These are phyloP conservation scores for Karstenula rhodostoma DNA, from an alignment of 2,329 filamentous ascomycete genomes.

Conservation along the genomic window DNA sequence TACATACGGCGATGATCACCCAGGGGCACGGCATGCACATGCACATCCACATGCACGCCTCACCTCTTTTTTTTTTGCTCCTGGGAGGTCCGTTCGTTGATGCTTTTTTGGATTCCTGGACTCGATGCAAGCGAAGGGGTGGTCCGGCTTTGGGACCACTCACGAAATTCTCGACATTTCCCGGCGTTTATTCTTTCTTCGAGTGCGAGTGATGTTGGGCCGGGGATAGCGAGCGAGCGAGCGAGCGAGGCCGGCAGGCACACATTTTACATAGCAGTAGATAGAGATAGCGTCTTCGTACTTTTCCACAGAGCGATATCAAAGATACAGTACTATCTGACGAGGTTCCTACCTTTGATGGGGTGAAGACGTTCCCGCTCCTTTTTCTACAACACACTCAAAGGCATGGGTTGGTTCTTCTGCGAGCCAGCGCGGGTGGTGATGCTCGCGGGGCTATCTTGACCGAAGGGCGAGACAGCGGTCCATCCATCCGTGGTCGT, in stretches of 20 bases:
- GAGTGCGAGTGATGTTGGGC: slow-evolving; percentile 19
- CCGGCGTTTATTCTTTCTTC: slow-evolving; percentile 35
- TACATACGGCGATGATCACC: slow-evolving; percentile 20
- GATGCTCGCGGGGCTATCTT: too few species aligned
- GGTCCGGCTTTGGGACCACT: background rate
- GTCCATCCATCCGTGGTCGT: too few species aligned
- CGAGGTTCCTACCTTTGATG: background rate
- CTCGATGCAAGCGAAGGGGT: slow-evolving; percentile 21
- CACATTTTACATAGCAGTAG: slow-evolving; percentile 41
- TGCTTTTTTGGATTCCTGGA: slow-evolving; percentile 13
- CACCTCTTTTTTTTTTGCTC: too few species aligned
- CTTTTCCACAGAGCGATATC: slow-evolving; percentile 8
- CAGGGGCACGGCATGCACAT: too few species aligned
- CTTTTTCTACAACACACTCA: too few species aligned
- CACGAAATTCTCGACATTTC: slow-evolving; percentile 35
- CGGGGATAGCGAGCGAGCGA: slow-evolving; percentile 1
- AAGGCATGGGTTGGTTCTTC: too few species aligned
- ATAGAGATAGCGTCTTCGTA: slow-evolving; percentile 40
- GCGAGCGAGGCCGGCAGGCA: too few species aligned
- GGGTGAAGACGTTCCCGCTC: too few species aligned
- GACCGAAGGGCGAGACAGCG: too few species aligned
- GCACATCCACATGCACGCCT: too few species aligned
- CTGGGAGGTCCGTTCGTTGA: too few species aligned
- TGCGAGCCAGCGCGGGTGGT: too few species aligned
- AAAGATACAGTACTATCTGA: slow-evolving; percentile 2